phyloP scores from a whole-genome alignment of 2,329 filamentous ascomycete genomes.

The Didymella keratinophila region DNA sequence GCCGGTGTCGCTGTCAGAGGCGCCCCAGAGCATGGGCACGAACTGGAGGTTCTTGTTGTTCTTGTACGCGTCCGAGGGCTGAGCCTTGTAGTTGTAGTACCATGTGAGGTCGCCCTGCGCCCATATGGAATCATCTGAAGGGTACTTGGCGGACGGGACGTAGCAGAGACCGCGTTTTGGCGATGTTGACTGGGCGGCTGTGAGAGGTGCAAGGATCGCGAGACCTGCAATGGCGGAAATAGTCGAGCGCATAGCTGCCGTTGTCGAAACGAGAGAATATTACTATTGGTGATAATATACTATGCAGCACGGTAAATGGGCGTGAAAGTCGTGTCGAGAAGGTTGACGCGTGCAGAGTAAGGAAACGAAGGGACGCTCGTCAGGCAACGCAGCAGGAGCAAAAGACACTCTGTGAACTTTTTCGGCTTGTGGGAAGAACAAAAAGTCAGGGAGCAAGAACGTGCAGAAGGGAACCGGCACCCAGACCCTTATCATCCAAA shows the following conservation, averaged over 20 bases:
- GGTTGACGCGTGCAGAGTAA: background rate
- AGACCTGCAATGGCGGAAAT: constrained; percentile 17
- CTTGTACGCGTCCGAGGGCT: constrained; percentile 63
- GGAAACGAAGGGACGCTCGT: constrained; percentile 19
- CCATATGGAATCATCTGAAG: constrained; percentile 73
- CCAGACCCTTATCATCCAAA: constrained; percentile 17
- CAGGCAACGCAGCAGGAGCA: constrained; percentile 18
- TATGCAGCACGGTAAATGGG: background rate
- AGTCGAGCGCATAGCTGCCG: constrained; percentile 10
- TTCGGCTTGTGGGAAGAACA: background rate
- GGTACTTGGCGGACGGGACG: constrained; percentile 63
- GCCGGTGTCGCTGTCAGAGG: constrained; percentile 52
- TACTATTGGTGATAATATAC: background rate
- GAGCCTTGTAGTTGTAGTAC: constrained; percentile 81
- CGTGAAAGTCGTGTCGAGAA: background rate
- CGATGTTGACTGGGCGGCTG: constrained; percentile 48
- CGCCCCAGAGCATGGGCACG: constrained; percentile 82
- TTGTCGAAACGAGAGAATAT: constrained; percentile 1
- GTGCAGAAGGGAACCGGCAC: background rate
- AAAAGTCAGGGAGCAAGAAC: constrained; percentile 7
- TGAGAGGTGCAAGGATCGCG: constrained; percentile 10
- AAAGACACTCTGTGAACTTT: background rate
- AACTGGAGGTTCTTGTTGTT: constrained; percentile 66
- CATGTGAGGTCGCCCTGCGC: constrained; percentile 69
- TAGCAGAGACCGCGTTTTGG: constrained; percentile 78